Percentiles rank a stretch among this genome's conserved stretches.
These are phyloP conservation scores for Chiua virens DNA, from an alignment of 768 basidiomycete genomes.

Conservation along the genomic window DNA sequence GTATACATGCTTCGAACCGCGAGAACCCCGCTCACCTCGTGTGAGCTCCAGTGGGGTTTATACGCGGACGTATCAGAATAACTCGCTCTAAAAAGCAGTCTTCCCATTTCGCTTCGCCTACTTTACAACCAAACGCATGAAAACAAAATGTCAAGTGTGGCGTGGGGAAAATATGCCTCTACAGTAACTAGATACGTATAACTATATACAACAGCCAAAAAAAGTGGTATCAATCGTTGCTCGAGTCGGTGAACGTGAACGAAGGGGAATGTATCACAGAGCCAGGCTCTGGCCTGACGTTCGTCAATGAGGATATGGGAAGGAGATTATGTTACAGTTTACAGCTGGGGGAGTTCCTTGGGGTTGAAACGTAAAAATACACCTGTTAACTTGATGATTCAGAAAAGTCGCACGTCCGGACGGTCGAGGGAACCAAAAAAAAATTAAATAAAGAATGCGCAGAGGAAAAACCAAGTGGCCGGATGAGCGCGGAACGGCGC, in stretches of 20 bases:
- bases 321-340: constrained; percentile 22
- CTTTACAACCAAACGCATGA: background rate
- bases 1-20: background rate
- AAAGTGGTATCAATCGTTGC: constrained; percentile 5
- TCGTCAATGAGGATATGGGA: background rate
- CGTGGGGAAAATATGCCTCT: constrained; percentile 9
- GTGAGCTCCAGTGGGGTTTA: background rate
- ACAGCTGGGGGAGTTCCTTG: constrained; percentile 19
- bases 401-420: constrained; percentile 2
- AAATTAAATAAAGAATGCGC: background rate
- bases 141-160: background rate
- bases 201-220: constrained; percentile 28
- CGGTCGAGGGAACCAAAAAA: background rate
- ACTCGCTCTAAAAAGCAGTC: constrained; percentile 2
- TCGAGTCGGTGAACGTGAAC: constrained; percentile 15
- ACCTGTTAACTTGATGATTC: constrained; percentile 10
- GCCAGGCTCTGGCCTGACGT: background rate
- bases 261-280: constrained; percentile 5
- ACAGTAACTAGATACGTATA: constrained; percentile 28
- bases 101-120: constrained; percentile 17
- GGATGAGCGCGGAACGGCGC: constrained; percentile 6
- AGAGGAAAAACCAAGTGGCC: background rate
- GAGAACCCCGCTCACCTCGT: constrained; percentile 10
- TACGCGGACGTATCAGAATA: constrained; percentile 2
- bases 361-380: constrained; percentile 28